These are phyloP conservation scores for Condylostoma magnum DNA, from an alignment of 169 alveolate species.

Conservation along the genomic window DNA sequence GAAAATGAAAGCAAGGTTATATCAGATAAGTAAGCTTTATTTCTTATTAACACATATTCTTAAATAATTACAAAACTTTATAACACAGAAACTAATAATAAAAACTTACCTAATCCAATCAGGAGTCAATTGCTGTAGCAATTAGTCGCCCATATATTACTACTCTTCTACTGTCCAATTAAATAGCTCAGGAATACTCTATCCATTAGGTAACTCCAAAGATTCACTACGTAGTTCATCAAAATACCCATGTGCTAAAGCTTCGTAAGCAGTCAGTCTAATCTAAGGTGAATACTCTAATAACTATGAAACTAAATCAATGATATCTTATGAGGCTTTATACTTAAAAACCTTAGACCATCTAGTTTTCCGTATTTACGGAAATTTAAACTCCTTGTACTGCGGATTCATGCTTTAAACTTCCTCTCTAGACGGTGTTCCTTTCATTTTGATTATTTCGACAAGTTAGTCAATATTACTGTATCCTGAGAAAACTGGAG, in stretches of 20 bases:
- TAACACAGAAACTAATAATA: too few species aligned
- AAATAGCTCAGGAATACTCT: background rate
- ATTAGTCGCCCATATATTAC: background rate
- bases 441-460: slow-evolving; percentile 88
- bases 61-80: too few species aligned
- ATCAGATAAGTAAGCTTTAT: too few species aligned
- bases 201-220: background rate
- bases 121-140: background rate
- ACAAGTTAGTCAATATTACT: slow-evolving; percentile 63
- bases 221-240: background rate
- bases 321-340: slow-evolving; percentile 75
- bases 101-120: too few species aligned
- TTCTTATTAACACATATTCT: too few species aligned
- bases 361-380: slow-evolving; percentile 80
- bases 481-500: slow-evolving; percentile 31
- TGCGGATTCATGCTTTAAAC: slow-evolving; percentile 94
- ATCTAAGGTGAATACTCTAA: slow-evolving; percentile 86
- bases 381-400: slow-evolving; percentile 90
- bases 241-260: slow-evolving; percentile 47
- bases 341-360: slow-evolving; percentile 82
- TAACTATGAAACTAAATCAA: slow-evolving; percentile 73
- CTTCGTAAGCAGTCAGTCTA: slow-evolving; percentile 82
- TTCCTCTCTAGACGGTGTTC: slow-evolving; percentile 94
- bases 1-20: too few species aligned
- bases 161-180: background rate